phyloP scores from a whole-genome alignment of 495 filamentous ascomycete species.

The Chaetomidium leptoderma region DNA sequence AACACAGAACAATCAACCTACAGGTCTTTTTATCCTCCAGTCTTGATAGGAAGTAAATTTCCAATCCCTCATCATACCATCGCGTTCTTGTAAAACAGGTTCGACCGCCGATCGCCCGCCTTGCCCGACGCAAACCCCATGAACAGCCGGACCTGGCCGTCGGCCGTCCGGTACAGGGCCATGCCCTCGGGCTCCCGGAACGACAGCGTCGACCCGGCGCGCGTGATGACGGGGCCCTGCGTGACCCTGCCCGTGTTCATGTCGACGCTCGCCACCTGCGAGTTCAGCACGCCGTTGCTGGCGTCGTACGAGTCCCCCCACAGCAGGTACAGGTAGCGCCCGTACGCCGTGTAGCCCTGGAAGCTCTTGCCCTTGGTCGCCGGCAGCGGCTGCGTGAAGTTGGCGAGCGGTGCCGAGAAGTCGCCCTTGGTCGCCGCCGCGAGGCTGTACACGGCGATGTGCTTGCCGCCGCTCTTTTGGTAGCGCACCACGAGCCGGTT shows the following conservation, averaged over 20 bases:
- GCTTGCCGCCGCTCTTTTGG: background rate
- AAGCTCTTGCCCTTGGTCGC: background rate
- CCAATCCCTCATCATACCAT: background rate
- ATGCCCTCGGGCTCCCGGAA: slow-evolving; percentile 15
- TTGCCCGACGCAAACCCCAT: slow-evolving; percentile 5
- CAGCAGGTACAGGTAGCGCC: slow-evolving; percentile 6
- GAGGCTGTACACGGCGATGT: background rate
- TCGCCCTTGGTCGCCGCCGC: slow-evolving; percentile 10
- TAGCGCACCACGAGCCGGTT: background rate
- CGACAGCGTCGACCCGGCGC: slow-evolving; percentile 4
- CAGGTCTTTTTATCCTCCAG: too few relatives aligned
- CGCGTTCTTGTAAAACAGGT: slow-evolving; percentile 14
- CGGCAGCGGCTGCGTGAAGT: slow-evolving; percentile 4
- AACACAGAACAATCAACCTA: too few relatives aligned
- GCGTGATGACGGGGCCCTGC: slow-evolving; percentile 9
- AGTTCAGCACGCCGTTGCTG: slow-evolving; percentile 7
- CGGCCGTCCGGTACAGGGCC: slow-evolving; percentile 10
- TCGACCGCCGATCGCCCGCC: slow-evolving; percentile 9
- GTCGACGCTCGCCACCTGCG: slow-evolving; percentile 5
- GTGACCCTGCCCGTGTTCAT: slow-evolving; percentile 9
- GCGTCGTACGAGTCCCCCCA: slow-evolving; percentile 5
- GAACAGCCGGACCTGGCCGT: slow-evolving; percentile 8
- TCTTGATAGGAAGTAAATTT: too few relatives aligned
- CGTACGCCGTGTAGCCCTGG: slow-evolving; percentile 2
- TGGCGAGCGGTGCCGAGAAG: slow-evolving; percentile 9